Conservation (phyloP, 139 green algal species). For the Chlamydomonas sp. region DNA sequence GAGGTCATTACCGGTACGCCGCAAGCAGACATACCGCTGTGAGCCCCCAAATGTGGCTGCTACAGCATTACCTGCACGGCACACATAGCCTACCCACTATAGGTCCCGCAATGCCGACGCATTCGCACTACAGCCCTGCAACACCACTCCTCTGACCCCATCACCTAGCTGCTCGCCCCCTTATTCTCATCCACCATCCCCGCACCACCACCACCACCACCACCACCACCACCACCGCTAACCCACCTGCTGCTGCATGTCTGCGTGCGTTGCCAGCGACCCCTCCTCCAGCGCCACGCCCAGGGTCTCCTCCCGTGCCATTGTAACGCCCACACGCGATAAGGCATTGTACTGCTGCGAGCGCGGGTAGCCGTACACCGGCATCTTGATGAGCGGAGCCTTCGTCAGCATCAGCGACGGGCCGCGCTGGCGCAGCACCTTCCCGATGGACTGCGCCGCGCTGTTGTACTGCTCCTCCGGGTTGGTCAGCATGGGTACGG, state of each 20-base stretch:
- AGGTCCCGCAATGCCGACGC: too few species aligned
- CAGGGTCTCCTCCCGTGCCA: too few species aligned
- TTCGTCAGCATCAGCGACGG: constrained; percentile 17
- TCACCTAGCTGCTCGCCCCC: neutral
- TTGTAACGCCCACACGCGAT: neutral
- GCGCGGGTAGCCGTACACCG: neutral
- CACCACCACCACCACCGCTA: neutral
- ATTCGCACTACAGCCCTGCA: too few species aligned
- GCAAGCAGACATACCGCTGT: neutral
- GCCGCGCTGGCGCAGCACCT: constrained; percentile 4
- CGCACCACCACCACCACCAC: neutral
- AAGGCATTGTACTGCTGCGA: neutral
- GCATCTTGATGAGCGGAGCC: neutral
- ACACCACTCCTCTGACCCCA: neutral
- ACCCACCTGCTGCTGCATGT: constrained; percentile 2
- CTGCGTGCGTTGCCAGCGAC: neutral
- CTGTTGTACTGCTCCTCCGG: too few species aligned
- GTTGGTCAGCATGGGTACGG: neutral
- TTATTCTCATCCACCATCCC: neutral
- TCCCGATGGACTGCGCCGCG: constrained; percentile 5
- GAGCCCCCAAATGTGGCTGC: neutral
- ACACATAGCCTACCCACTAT: too few species aligned
- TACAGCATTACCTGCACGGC: too few species aligned
- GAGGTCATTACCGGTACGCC: neutral
- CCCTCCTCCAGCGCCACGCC: neutral